Evolutionary conservation across 1,139 yeast genomes (phyloP).

Genomic region (Kazachstania sp.): DNA sequence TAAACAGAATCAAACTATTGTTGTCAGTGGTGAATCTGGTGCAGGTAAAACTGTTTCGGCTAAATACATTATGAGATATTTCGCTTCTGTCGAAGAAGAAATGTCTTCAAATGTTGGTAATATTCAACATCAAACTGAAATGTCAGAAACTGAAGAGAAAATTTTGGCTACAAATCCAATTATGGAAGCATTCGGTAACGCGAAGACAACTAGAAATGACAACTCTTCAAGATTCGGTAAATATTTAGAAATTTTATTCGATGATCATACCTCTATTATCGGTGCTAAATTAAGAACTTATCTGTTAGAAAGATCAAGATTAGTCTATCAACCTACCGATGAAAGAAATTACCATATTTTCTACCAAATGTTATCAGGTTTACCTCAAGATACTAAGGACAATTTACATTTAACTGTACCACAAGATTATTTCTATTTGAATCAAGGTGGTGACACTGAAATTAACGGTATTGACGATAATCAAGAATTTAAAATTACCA

Average conservation of each 20-base stretch:
- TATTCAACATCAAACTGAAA: slow-evolving; percentile 46
- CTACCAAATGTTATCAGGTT: slow-evolving; percentile 83
- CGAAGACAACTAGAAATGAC: slow-evolving; percentile 94
- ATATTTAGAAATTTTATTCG: slow-evolving; percentile 84
- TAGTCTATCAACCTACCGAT: slow-evolving; percentile 84
- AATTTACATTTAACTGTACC: slow-evolving; percentile 55
- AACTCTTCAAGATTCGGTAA: slow-evolving; percentile 97
- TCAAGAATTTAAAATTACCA: slow-evolving; percentile 66
- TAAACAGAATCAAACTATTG: slow-evolving; percentile 85
- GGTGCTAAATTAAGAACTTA: slow-evolving; percentile 96
- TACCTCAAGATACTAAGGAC: slow-evolving; percentile 51
- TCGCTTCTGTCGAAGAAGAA: slow-evolving; percentile 81
- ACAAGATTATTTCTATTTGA: slow-evolving; percentile 69
- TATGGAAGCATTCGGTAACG: slow-evolving; percentile 99
- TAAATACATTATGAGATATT: slow-evolving; percentile 94
- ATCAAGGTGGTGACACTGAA: slow-evolving; percentile 77
- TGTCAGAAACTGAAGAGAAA: slow-evolving; percentile 91
- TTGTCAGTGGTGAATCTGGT: slow-evolving; percentile 97
- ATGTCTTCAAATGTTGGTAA: slow-evolving; percentile 31
- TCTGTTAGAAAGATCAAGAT: slow-evolving; percentile 84
- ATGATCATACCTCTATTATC: slow-evolving; percentile 65
- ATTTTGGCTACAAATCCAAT: slow-evolving; percentile 97
- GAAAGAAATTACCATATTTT: slow-evolving; percentile 96
- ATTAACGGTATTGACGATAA: slow-evolving; percentile 82
- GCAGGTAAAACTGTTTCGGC: slow-evolving; percentile 99